These are phyloP conservation scores for Cunninghamia lanceolata DNA, from an alignment of 75 land plant genomes.

Conservation along the genomic window DNA sequence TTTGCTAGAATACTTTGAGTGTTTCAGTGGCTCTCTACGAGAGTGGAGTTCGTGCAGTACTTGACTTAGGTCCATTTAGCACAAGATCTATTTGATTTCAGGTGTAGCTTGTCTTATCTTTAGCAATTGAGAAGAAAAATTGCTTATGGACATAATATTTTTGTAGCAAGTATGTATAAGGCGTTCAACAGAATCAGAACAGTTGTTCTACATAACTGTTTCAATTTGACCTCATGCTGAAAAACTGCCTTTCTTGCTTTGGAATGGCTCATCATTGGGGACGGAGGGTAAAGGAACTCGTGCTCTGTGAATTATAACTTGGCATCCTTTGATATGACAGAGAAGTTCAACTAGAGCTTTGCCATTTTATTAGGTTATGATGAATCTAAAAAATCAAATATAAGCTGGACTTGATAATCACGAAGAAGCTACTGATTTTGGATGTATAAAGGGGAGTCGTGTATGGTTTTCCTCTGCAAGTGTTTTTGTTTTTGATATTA, in stretches of 20 bases:
- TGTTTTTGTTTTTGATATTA: background rate
- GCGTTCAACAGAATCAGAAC: background rate
- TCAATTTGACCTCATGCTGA: background rate
- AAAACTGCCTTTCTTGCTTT: too few relatives aligned
- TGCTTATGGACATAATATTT: background rate
- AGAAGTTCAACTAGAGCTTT: background rate
- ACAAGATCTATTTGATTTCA: too few relatives aligned
- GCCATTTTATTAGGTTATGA: background rate
- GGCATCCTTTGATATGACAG: background rate
- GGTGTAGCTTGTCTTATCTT: too few relatives aligned
- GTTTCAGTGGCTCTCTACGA: too few relatives aligned
- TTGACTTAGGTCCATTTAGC: too few relatives aligned
- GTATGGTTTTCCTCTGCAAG: background rate
- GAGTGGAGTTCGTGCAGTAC: too few relatives aligned
- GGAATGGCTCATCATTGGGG: background rate
- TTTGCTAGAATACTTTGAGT: too few relatives aligned
- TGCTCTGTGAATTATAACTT: background rate
- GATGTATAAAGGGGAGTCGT: background rate
- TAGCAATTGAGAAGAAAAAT: too few relatives aligned
- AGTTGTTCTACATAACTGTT: background rate
- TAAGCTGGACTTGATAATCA: background rate
- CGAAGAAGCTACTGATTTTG: background rate
- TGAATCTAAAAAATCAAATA: background rate
- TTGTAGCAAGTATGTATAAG: too few relatives aligned
- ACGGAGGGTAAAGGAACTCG: background rate